Evolutionary conservation across 768 basidiomycete species (phyloP), one percentile per base, ranked within the genome.

Genomic region (Boletales sp.): DNA sequence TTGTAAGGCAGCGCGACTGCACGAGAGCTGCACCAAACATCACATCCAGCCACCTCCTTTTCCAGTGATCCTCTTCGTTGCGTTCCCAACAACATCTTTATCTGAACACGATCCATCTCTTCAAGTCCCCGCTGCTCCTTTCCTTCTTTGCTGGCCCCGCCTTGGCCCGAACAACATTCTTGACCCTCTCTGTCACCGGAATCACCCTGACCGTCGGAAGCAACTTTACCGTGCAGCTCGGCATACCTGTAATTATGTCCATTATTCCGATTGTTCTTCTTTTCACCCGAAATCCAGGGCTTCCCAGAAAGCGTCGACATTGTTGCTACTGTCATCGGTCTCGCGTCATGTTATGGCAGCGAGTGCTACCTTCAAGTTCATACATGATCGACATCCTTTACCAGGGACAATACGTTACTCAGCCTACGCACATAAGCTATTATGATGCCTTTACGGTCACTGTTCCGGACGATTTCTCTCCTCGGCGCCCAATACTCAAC

Each of bases 301-400:
- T 3, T n/a, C n/a, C n/a, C n/a, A n/a, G 52, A 63, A 27, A 65
- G 57, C 43, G 54, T 66, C 6, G 61, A 65, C 42, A 47, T 53
- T 5, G 64, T 68, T 14, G 63, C 63, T 13, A 32, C 13, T 13
- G 31, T 32, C 31, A 32, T 32, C 31, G 31, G 31, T 32, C 31
- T 32, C 31, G 31, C 31, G 3, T 13, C 9, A 32, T 32, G 31
- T 13, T 13, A 10, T 32, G 31, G 31, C 13, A 13, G 31, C 31
- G 13, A 5, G 10, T 32, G 31, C 13, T 32, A 8, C 5, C 31
- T 13, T 8, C 31, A 13, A 32, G 31, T 32, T 32, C 31, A 10
- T 32, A 10, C 31, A 32, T 32, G 31, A 13, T 8, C 31, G 31
- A 32, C 31, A 32, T 32, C 5, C 31, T 32, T 2, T 32, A 32